Conservation (phyloP, 495 filamentous ascomycete species). For the Geopyxis carbonaria region DNA sequence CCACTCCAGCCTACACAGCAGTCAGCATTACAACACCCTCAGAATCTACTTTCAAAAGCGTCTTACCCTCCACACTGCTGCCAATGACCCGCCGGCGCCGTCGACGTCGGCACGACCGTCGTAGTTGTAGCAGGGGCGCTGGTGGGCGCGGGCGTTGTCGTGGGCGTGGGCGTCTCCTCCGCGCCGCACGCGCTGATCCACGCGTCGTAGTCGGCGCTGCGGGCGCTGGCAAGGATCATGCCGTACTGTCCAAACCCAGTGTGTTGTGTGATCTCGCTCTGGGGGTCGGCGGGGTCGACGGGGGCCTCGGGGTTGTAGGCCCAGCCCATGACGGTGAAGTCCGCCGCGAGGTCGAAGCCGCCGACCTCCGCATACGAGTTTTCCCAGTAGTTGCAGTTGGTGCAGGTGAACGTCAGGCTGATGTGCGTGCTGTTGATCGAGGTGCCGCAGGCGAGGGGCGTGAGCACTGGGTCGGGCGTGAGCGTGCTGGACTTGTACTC, state of each 20-base stretch:
- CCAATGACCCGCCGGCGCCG: too few species aligned
- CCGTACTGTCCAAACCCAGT: constrained; percentile 34
- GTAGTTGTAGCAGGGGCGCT: constrained; percentile 6
- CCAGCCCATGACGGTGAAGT: constrained; percentile 31
- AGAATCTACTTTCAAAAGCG: too few species aligned
- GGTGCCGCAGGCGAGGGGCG: too few species aligned
- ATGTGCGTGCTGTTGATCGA: constrained; percentile 37
- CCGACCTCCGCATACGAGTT: too few species aligned
- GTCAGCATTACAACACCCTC: too few species aligned
- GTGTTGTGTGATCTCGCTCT: constrained; percentile 27
- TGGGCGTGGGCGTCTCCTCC: constrained; percentile 25
- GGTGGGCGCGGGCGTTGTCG: constrained; percentile 26
- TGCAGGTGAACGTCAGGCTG: constrained; percentile 44
- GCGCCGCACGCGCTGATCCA: constrained; percentile 30
- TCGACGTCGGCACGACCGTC: too few species aligned
- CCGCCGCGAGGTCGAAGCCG: constrained; percentile 33
- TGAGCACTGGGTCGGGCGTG: too few species aligned
- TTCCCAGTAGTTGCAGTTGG: constrained; percentile 44
- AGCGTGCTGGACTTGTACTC: too few species aligned
- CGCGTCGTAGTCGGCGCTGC: constrained; percentile 31
- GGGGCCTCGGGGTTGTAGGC: background rate
- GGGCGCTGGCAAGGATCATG: constrained; percentile 28
- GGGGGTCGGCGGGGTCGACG: constrained; percentile 22
- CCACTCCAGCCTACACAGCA: too few species aligned
- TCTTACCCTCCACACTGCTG: too few species aligned